Evolutionary conservation across 2,329 filamentous ascomycete genomes (phyloP), one percentile per base, ranked within the genome.

Genomic region (Hypoxylon sp.): DNA sequence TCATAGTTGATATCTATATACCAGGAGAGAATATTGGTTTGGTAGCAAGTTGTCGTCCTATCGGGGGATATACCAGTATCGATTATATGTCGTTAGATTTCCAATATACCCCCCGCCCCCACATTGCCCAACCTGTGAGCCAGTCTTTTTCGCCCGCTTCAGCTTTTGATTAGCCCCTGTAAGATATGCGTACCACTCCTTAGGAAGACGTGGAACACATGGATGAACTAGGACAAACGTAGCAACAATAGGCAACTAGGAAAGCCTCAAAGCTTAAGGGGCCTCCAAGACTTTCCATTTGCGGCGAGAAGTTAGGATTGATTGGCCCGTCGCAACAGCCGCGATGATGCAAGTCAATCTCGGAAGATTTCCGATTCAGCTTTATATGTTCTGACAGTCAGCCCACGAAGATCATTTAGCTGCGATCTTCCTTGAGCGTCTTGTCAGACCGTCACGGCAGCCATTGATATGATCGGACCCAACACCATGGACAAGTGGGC

Each of bases 221-320:
- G 48, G 31, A 33, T 63, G 19, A 39, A 63, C 60, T 31, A 8
- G 35, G 48, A 56, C 52, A 6, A 58, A 60, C 19, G 35, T 39
- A 24, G 19, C 13, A 54, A 53, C 9, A 63, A 59, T 53, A 55
- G 42, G 51, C 46, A 55, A 52, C 37, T 33, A 29, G 37, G 39
- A 50, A 51, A 55, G 50, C 58, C 37, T 50, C 33, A 44, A 50
- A 22, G 48, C 31, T 44, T 37, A 48, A 48, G 35, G 53, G 17
- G 19, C 33, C 29, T 44, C 37, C 11, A 62, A 52, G 50, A 65
- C 72, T 76, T 76, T 29, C 74, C 74, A 72, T 72, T 75, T 76
- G 68, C 65, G 71, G 74, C 58, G 66, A 65, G 29, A 57, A 57
- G 65, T 54, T 37, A 31, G 54, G 56, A 74, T 62, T 75, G 75